Evolutionary conservation across 371 early-diverging fungal species (phyloP), one percentile per base, ranked within the genome.

Genomic region (Coemansia sp.): DNA sequence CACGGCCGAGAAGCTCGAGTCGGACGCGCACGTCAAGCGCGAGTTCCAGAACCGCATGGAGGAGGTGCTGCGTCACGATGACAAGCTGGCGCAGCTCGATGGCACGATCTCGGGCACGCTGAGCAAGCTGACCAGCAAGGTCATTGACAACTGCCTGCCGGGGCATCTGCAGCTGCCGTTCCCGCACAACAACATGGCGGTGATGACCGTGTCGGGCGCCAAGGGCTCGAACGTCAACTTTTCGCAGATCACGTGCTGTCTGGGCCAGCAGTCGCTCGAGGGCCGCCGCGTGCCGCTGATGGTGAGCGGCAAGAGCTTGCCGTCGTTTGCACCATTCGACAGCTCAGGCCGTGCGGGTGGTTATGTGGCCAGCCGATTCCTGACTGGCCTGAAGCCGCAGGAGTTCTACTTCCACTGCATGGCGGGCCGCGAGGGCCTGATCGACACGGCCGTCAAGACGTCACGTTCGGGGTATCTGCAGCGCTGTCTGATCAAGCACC

Each of bases 391-490:
- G 69, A 90, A 92, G 69, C 97, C 98, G 30, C 95, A 96, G 63
- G 91, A 90, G 76, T 92, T 86, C 79, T 90, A 89, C 76, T 93
- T 90, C 85, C 89, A 89, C 81, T 96, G 96, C 80, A 99, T 99
- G 99, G 99, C 99, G 66, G 99, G 99, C 76, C 95, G 99, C 82
- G 99, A 99, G 88, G 99, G 99, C 69, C 83, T 99, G 31, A 98
- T 99, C 69, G 99, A 99, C 85, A 99, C 99, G 2, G 99, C 99
- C 61, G 99, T 99, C 79, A 99, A 99, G 84, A 99, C 99, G 0
- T 92, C 98, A 47, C 91, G 97, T 76, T 98, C 99, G 9, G 99
- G 99, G 48, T 99, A 99, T 80, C 82, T 99, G 77, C 99, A 99
- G 81, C 92, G 99, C 76, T 99, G 99, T 87, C 86, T 99, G 72